A percentile compares a stretch with the other conserved stretches of the same genome.
These are phyloP conservation scores for Emydomyces testavorans DNA, from an alignment of 2,329 filamentous ascomycete genomes.

Conservation along the genomic window DNA sequence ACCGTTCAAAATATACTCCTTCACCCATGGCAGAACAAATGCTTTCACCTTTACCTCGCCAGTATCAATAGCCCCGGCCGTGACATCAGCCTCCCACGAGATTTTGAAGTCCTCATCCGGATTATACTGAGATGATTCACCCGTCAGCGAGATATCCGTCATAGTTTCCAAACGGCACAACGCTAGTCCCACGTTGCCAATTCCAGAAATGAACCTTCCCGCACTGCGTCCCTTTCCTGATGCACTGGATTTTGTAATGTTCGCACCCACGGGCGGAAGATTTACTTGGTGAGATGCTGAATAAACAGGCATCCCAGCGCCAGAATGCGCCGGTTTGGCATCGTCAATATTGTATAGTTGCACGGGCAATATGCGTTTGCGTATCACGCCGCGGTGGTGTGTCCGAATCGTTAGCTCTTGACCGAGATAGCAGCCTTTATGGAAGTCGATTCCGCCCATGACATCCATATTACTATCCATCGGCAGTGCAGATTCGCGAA, in stretches of 20 bases:
- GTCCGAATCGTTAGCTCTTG: slow-evolving; percentile 95
- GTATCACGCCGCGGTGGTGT: slow-evolving; percentile 82
- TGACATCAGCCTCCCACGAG: slow-evolving; percentile 38
- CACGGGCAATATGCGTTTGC: slow-evolving; percentile 78
- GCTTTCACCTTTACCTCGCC: slow-evolving; percentile 55
- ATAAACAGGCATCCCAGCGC: slow-evolving; percentile 36
- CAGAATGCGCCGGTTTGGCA: slow-evolving; percentile 18
- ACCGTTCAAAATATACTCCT: slow-evolving; percentile 33
- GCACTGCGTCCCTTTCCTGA: slow-evolving; percentile 51
- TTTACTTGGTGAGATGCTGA: slow-evolving; percentile 21
- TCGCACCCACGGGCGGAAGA: slow-evolving; percentile 33
- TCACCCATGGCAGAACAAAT: slow-evolving; percentile 69
- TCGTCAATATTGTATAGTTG: slow-evolving; percentile 47
- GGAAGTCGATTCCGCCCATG: slow-evolving; percentile 76
- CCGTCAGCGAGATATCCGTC: slow-evolving; percentile 66
- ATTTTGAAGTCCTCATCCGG: slow-evolving; percentile 53
- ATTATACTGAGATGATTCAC: slow-evolving; percentile 50
- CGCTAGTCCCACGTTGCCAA: slow-evolving; percentile 78
- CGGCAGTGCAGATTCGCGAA: slow-evolving; percentile 59
- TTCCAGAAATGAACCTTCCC: slow-evolving; percentile 66
- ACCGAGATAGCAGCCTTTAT: slow-evolving; percentile 92
- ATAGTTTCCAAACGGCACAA: slow-evolving; percentile 82
- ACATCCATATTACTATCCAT: slow-evolving; percentile 84
- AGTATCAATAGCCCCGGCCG: slow-evolving; percentile 27
- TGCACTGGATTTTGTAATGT: slow-evolving; percentile 43